A percentile compares a stretch with the other conserved stretches of the same genome.
Evolutionary conservation across 2,329 filamentous ascomycete genomes (phyloP).

Genomic region (Aspergillus texensis): DNA sequence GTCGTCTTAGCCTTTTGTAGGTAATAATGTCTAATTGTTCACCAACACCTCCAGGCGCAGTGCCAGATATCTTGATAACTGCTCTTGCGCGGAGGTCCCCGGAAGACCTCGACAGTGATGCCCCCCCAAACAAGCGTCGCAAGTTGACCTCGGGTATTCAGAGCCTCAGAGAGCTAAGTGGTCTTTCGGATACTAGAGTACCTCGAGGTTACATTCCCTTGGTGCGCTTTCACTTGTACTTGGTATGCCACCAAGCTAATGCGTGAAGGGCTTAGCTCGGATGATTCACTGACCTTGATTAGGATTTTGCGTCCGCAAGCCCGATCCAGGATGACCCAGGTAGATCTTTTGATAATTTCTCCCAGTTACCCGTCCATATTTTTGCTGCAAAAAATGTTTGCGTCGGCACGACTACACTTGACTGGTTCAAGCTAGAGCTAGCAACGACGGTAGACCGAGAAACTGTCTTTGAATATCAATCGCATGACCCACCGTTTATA

Average conservation of each 20-base stretch:
- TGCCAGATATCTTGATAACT: constrained; percentile 27
- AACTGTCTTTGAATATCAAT: constrained; percentile 23
- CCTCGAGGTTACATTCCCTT: constrained; percentile 39
- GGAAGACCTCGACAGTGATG: constrained; percentile 16
- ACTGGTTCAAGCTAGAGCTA: constrained; percentile 26
- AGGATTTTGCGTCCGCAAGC: constrained; percentile 23
- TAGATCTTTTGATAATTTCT: background rate
- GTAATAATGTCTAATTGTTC: background rate
- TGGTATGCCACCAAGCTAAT: constrained; percentile 29
- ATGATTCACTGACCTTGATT: background rate
- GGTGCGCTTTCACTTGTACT: constrained; percentile 30
- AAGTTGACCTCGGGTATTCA: constrained; percentile 26
- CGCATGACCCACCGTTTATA: constrained; percentile 18
- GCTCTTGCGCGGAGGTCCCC: constrained; percentile 21
- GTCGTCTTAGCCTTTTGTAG: background rate
- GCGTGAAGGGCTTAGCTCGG: background rate
- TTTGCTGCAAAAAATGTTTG: constrained; percentile 10
- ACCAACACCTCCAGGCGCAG: constrained; percentile 20
- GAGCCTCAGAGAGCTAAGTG: constrained; percentile 22
- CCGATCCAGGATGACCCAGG: background rate
- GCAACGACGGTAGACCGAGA: constrained; percentile 17
- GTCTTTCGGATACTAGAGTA: constrained; percentile 18
- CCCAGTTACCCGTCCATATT: constrained; percentile 26
- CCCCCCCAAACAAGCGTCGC: constrained; percentile 36
- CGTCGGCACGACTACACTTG: constrained; percentile 5